A percentile compares a stretch with the other conserved stretches of the same genome.
These are phyloP conservation scores for Beauveria brongniartii DNA, from an alignment of 2,329 filamentous ascomycete species.

Conservation along the genomic window DNA sequence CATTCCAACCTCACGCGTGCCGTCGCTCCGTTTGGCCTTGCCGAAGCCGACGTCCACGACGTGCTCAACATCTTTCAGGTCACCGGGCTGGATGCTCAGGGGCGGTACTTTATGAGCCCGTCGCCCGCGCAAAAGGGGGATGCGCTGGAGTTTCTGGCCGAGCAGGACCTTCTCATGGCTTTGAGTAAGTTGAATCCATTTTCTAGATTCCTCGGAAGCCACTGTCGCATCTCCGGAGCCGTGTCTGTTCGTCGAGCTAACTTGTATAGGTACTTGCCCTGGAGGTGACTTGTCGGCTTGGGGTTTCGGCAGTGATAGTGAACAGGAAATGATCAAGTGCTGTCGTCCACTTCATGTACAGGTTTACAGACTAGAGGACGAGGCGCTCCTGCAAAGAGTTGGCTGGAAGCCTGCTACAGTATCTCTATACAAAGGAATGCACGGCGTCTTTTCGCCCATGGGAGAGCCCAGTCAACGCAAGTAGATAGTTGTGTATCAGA, in stretches of 20 bases:
- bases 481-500: not conserved
- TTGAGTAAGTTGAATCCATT: constrained; percentile 32
- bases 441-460: constrained; percentile 44
- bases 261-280: constrained; percentile 56
- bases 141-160: constrained; percentile 70
- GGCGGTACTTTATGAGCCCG: constrained; percentile 68
- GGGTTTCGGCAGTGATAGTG: constrained; percentile 65
- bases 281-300: constrained; percentile 75
- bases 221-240: not conserved
- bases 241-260: constrained; percentile 26
- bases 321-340: constrained; percentile 59
- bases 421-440: constrained; percentile 55
- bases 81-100: constrained; percentile 64
- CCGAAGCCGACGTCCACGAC: constrained; percentile 71
- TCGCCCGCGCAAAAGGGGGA: constrained; percentile 47
- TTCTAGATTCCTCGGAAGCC: not conserved
- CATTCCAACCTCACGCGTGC: constrained; percentile 74
- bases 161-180: constrained; percentile 62
- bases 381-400: constrained; percentile 36
- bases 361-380: constrained; percentile 56
- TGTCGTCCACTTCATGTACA: constrained; percentile 69
- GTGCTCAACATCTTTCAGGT: constrained; percentile 84
- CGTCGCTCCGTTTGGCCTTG: constrained; percentile 58
- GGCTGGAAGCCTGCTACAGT: constrained; percentile 56
- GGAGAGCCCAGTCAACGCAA: constrained; percentile 15